These are phyloP conservation scores for Phytophthora macrochlamydospora DNA, from an alignment of 352 stramenopile genomes.

Conservation along the genomic window DNA sequence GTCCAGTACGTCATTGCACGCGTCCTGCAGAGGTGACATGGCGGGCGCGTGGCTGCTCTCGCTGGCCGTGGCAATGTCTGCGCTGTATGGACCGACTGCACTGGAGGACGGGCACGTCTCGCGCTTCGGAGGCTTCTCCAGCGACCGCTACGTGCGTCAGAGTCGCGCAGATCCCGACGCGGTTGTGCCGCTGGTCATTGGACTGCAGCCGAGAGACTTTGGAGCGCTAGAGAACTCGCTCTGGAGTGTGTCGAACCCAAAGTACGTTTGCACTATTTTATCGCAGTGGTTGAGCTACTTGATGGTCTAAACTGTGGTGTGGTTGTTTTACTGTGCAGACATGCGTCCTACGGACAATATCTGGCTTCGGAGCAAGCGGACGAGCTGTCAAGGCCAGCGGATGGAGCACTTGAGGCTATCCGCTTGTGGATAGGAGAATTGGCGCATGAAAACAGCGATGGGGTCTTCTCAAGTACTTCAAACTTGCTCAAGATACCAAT, in stretches of 20 bases:
- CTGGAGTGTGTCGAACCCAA: slow-evolving; percentile 59
- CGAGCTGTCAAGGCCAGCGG: slow-evolving; percentile 43
- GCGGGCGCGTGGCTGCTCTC: slow-evolving; percentile 22
- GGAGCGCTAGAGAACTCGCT: slow-evolving; percentile 50
- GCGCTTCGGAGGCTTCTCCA: slow-evolving; percentile 38
- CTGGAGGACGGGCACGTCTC: slow-evolving; percentile 4
- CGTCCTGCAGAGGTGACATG: slow-evolving; percentile 9
- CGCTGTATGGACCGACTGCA: neutral
- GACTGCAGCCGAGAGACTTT: slow-evolving; percentile 58
- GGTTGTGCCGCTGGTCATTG: slow-evolving; percentile 58
- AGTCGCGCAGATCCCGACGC: slow-evolving; percentile 41
- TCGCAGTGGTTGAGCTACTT: too few species aligned
- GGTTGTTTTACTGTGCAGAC: slow-evolving; percentile 30
- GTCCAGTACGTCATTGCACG: slow-evolving; percentile 3
- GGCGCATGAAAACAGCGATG: slow-evolving; percentile 19
- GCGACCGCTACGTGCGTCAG: slow-evolving; percentile 34
- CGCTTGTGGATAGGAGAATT: slow-evolving; percentile 46
- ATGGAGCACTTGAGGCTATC: slow-evolving; percentile 51
- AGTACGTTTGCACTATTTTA: slow-evolving; percentile 36
- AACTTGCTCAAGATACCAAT: slow-evolving; percentile 52
- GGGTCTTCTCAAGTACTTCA: slow-evolving; percentile 46
- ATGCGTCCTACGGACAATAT: slow-evolving; percentile 56
- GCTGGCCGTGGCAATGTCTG: slow-evolving; percentile 12
- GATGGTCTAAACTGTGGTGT: neutral
- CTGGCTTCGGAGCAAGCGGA: slow-evolving; percentile 50